These are phyloP conservation scores for Crotalaria pallida DNA, from an alignment of 306 rosid species.

Conservation along the genomic window DNA sequence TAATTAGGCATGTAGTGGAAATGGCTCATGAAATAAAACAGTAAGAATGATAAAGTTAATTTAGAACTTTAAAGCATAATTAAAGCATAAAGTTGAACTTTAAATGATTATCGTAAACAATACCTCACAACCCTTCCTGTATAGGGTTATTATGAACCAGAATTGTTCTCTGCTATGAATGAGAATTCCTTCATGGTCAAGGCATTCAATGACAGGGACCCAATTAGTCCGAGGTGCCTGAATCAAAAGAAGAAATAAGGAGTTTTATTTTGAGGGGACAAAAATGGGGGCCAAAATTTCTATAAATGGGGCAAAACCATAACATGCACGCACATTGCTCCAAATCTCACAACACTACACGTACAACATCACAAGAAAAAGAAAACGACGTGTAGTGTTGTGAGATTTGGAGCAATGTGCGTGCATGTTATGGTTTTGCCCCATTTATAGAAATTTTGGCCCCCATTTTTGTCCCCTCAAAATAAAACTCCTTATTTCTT, in stretches of 20 bases:
- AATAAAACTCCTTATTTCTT: too few species aligned
- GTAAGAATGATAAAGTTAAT: conserved; percentile 14
- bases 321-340: conserved; percentile 6
- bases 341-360: conserved; percentile 6
- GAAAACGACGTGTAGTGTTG: not conserved
- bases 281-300: too few species aligned
- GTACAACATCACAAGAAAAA: not conserved
- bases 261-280: too few species aligned
- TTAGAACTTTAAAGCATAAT: too few species aligned
- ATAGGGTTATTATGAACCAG: conserved; percentile 76
- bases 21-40: conserved; percentile 65
- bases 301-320: conserved; percentile 24
- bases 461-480: too few species aligned
- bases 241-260: too few species aligned
- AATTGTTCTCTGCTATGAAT: conserved; percentile 89
- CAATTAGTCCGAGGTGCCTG: conserved; percentile 90
- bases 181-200: conserved; percentile 94
- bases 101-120: not conserved
- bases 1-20: conserved; percentile 90
- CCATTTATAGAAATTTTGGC: too few species aligned
- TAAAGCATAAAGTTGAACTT: too few species aligned
- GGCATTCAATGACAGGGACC: conserved; percentile 70
- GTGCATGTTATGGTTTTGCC: conserved; percentile 21
- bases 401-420: not conserved
- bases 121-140: conserved; percentile 74